Base-by-base conservation (phyloP, 306 rosid species). In the Potentilla sterilis region DNA sequence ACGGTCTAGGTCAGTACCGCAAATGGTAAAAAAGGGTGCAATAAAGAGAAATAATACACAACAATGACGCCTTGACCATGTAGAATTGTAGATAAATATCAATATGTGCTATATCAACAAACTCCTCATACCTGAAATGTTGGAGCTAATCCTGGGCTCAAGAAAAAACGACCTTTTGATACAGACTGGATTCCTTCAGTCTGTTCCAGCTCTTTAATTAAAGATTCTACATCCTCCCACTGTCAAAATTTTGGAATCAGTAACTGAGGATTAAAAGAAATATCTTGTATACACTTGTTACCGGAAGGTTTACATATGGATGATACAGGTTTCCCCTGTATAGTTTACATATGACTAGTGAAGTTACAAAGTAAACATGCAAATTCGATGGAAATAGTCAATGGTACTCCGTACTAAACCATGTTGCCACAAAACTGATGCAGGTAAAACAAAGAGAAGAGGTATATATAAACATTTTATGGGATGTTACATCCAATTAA, bases 131-230 rank as follows among this genome's bases (percentile, higher is more conserved):
- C 99, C 97, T 95, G 99, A 81, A 95, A 95, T 43, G 97, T 89
- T 51, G 99, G 99, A 81, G 97, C 93, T 83, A 95, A 90, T 69
- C 96, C 99, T 16, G 97, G 99, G 85, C 99, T 95, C 81, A 85
- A 82, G 96, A 92, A 90, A 84, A 87, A 86, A 64, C 89, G 90
- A 75, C 97, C 99, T 89, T 88, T 92, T 63, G 91, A 84, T 79
- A 90, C 95, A 72, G 93, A 86, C 78, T 86, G 85, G 61, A 95
- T 79, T 72, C 91, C 97, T 76, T 92, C 90, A 67, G 82, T 83
- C 75, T 89, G 83, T 86, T 81, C 84, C 89, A 95, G 83, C 88
- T 95, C 97, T 85, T 81, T 80, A 69, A 90, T 69, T 67, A 95
- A 93, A 77, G 83, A 83, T 54, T 95, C 97, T 47, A 89, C 96